Base-by-base conservation (phyloP, 768 basidiomycete species). In the Rhodocollybia butyracea region DNA sequence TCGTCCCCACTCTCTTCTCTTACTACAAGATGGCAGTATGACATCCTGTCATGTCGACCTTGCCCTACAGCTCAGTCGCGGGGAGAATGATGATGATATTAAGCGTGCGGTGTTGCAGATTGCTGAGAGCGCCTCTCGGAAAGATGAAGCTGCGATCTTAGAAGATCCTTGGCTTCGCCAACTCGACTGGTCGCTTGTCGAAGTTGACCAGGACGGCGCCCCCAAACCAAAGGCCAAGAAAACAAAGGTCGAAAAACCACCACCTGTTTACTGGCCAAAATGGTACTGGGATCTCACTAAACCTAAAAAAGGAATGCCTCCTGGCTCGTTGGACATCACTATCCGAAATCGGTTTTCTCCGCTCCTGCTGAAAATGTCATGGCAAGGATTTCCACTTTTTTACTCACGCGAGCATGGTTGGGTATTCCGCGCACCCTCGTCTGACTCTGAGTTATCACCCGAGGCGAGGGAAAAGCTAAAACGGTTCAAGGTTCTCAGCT, bases 201-300 rank as follows among this genome's bases (percentile, higher is more conserved):
- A 41, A 46, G 38, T 42, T 7, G 36, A 51, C n/a, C 41, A n/a
- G 51, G 48, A 30, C 21, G 48, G 19, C 43, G 51, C 19, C 39
- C 22, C 63, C 21, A 57, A 74, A 64, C 50, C 63, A 46, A 76
- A 75, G 40, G 27, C 47, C 17, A 59, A 64, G 36, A 74, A 72
- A 45, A 47, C 63, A 1, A 76, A 74, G 52, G 66, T 68, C 10
- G 41, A 60, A 13, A 81, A 79, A 60, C 72, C 73, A 3, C 77
- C 77, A 11, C 72, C 78, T 0, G 78, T 85, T 0, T 53, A 76
- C n/a, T 98, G 95, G 94, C 96, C 95, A 1, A 90, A 91, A 66
- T 98, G 97, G 97, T 99, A 91, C 65, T 94, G 88, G 90, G 94
- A 98, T 24, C 81, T 92, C 3, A 76, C 87, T 2, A 85, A 77